Base-by-base conservation (phyloP, 1,139 yeast genomes). In the Yamadazyma mexicana region DNA sequence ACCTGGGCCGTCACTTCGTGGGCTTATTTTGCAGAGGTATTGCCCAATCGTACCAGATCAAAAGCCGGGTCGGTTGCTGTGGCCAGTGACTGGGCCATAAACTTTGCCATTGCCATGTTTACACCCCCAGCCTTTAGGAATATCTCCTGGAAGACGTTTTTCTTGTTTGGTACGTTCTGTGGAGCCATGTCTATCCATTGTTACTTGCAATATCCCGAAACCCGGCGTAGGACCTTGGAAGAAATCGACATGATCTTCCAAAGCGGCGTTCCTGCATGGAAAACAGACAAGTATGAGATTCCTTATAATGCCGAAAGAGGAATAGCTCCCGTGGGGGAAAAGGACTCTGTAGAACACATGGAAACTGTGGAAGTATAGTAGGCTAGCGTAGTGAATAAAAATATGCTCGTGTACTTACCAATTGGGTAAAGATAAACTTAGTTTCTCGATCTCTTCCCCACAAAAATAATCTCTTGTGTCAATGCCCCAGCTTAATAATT, bases 1-100 rank as follows among this genome's bases (percentile, higher is more conserved):
- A 65, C 80, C 15, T 81, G 85, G 85, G 83, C 81, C 55, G 78
- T 75, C 28, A 73, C 75, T 54, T 68, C 72, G 51, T 73, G 77
- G 76, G 69, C 69, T 39, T 69, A 64, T 48, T 56, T 61, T 36
- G 76, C 78, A 12, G 72, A 76, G 59, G 69, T 80, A 42, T 75
- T 80, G 79, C 75, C 75, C 49, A 73, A 69, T 51, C 62, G 67
- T 38, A 62, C 75, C 30, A 66, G 75, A 58, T 79, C 74, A 59
- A 68, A 82, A 54, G 77, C 77, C 40, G 73, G 71, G 29, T 75
- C 80, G 33, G 58, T 60, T 45, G 56, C 76, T 11, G 68, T 76
- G 22, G 59, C 73, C 45, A 67, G 74, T 14, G 72, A 70, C 54
- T 73, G 79, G 80, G 55, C 65, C 40, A 58, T 67, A 50, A 71